A percentile compares a stretch with the other conserved stretches of the same genome.
Evolutionary conservation across 1,139 yeast species (phyloP).

Genomic region (Nakaseomyces nivariensis): DNA sequence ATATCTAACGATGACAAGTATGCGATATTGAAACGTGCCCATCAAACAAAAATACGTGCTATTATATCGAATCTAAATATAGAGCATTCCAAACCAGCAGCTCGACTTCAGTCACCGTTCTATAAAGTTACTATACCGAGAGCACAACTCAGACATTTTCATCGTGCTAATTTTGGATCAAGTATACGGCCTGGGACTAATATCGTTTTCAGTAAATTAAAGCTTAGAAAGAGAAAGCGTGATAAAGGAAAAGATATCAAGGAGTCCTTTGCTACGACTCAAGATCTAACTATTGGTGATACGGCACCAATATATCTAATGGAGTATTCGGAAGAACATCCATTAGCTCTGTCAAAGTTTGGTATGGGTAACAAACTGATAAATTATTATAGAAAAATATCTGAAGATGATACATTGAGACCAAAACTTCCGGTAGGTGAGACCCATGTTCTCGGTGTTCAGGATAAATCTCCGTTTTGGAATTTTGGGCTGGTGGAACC

Average conservation of each 20-base stretch:
- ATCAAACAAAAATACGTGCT: constrained; percentile 85
- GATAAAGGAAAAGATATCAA: constrained; percentile 76
- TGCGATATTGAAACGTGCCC: constrained; percentile 71
- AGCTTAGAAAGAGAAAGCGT: constrained; percentile 76
- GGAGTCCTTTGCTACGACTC: constrained; percentile 60
- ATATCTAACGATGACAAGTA: constrained; percentile 84
- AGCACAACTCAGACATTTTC: constrained; percentile 67
- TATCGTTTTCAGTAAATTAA: constrained; percentile 65
- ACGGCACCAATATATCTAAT: constrained; percentile 64
- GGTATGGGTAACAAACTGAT: constrained; percentile 96
- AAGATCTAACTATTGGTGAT: constrained; percentile 79
- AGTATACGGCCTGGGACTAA: constrained; percentile 67
- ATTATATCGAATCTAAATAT: constrained; percentile 85
- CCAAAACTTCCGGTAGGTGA: constrained; percentile 91
- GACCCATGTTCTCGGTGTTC: constrained; percentile 89
- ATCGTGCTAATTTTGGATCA: constrained; percentile 55
- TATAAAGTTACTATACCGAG: constrained; percentile 71
- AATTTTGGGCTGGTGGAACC: constrained; percentile 95
- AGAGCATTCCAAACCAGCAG: constrained; percentile 87
- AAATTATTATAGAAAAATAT: constrained; percentile 81
- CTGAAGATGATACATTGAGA: constrained; percentile 71
- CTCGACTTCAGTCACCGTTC: constrained; percentile 80
- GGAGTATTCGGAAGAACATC: constrained; percentile 89
- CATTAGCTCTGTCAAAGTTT: constrained; percentile 70
- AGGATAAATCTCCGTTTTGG: constrained; percentile 97